Conservation (phyloP, 768 basidiomycete genomes). For the Sarcodon aspratus region DNA sequence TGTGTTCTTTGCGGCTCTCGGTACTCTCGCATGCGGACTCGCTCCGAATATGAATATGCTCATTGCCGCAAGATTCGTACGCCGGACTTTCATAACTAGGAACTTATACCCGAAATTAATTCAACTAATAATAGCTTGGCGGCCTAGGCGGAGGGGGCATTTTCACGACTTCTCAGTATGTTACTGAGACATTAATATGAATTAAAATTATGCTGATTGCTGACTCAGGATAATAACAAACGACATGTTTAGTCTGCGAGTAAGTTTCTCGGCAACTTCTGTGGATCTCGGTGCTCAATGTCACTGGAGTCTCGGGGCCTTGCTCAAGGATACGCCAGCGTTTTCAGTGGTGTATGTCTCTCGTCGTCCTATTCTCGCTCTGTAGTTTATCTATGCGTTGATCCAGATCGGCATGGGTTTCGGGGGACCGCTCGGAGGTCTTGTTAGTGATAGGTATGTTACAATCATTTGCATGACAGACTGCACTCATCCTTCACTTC, state of each 20-base stretch:
- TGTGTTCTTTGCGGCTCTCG: constrained; percentile 45
- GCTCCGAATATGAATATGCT: constrained; percentile 62
- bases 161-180: constrained; percentile 58
- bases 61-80: constrained; percentile 61
- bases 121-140: constrained; percentile 33
- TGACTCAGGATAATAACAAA: constrained; percentile 53
- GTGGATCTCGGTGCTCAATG: background rate
- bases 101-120: constrained; percentile 36
- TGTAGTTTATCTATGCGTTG: background rate
- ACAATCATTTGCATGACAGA: background rate
- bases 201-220: no score
- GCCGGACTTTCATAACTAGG: constrained; percentile 13
- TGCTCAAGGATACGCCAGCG: constrained; percentile 56
- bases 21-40: constrained; percentile 57
- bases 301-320: constrained; percentile 49
- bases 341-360: constrained; percentile 61
- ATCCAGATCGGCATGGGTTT: constrained; percentile 64
- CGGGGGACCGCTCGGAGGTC: constrained; percentile 67
- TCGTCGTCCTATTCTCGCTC: background rate
- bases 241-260: constrained; percentile 72
- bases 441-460: constrained; percentile 56
- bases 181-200: constrained; percentile 1
- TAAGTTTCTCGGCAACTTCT: constrained; percentile 18
- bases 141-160: constrained; percentile 78
- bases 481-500: background rate